These are phyloP conservation scores for Arthroderma sp. DNA, from an alignment of 2,329 filamentous ascomycete species.

Conservation along the genomic window DNA sequence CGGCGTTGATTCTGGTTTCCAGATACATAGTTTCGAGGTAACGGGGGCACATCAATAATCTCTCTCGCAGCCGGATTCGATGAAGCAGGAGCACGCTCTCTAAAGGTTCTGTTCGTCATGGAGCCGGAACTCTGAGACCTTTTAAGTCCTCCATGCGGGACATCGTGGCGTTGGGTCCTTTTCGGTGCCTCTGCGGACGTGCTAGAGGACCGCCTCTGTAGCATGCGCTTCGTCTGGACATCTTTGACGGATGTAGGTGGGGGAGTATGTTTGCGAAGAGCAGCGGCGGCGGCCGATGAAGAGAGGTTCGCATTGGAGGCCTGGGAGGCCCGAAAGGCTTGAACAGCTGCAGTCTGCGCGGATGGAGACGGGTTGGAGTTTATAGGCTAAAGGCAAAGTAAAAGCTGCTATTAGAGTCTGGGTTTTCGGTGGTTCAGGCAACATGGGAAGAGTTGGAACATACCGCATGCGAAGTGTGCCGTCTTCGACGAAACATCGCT, in stretches of 20 bases:
- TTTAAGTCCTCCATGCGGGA: constrained; percentile 38
- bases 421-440: background rate
- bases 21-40: constrained; percentile 43
- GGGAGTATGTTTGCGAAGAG: constrained; percentile 63
- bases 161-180: constrained; percentile 27
- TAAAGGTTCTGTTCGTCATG: constrained; percentile 81
- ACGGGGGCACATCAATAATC: constrained; percentile 54
- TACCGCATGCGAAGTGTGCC: constrained; percentile 32
- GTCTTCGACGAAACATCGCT: constrained; percentile 30
- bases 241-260: constrained; percentile 68
- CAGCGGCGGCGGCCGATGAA: constrained; percentile 74
- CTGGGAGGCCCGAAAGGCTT: constrained; percentile 62
- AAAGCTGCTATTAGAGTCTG: background rate
- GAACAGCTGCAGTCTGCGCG: constrained; percentile 66
- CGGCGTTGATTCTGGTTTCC: constrained; percentile 29
- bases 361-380: constrained; percentile 54
- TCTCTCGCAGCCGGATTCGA: constrained; percentile 34
- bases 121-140: constrained; percentile 60
- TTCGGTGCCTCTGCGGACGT: constrained; percentile 50
- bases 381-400: constrained; percentile 39
- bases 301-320: constrained; percentile 49
- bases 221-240: constrained; percentile 75
- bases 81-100: constrained; percentile 53
- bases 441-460: constrained; percentile 9
- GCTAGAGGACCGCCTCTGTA: constrained; percentile 56